phyloP scores from a whole-genome alignment of 768 basidiomycete genomes.

The Serendipita vermifera region DNA sequence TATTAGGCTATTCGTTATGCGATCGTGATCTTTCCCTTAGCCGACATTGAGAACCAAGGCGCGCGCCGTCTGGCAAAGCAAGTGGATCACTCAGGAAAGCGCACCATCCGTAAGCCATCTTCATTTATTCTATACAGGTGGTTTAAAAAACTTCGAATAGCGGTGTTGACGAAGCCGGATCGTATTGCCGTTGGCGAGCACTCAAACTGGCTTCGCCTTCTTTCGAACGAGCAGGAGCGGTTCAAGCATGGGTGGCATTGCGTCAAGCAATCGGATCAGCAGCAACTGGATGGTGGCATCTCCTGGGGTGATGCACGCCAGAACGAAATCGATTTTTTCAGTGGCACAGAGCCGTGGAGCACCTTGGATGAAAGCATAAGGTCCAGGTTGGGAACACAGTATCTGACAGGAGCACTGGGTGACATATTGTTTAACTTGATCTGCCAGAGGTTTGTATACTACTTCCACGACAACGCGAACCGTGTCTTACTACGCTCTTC shows the following conservation, averaged over 20 bases:
- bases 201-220: conserved; percentile 34
- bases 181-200: conserved; percentile 47
- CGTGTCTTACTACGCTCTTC: too few relatives aligned
- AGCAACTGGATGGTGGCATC: conserved; percentile 36
- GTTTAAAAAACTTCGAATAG: conserved; percentile 24
- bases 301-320: conserved; percentile 49
- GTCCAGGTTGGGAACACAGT: conserved; percentile 5
- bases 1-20: not conserved
- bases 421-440: conserved; percentile 50
- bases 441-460: conserved; percentile 49
- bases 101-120: conserved; percentile 52
- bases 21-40: conserved; percentile 26
- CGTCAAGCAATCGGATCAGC: conserved; percentile 42
- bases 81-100: conserved; percentile 46
- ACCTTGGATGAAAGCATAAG: not conserved
- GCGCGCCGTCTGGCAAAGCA: conserved; percentile 50
- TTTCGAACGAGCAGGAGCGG: conserved; percentile 10
- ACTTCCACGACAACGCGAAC: too few relatives aligned
- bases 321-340: conserved; percentile 46
- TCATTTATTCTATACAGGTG: not conserved
- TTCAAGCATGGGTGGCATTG: conserved; percentile 49
- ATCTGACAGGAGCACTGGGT: conserved; percentile 46
- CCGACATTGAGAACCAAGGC: conserved; percentile 70
- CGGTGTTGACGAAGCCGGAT: conserved; percentile 64
- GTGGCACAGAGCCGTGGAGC: conserved; percentile 12